phyloP scores from a whole-genome alignment of 768 basidiomycete species.

The Suillus fuscotomentosus region DNA sequence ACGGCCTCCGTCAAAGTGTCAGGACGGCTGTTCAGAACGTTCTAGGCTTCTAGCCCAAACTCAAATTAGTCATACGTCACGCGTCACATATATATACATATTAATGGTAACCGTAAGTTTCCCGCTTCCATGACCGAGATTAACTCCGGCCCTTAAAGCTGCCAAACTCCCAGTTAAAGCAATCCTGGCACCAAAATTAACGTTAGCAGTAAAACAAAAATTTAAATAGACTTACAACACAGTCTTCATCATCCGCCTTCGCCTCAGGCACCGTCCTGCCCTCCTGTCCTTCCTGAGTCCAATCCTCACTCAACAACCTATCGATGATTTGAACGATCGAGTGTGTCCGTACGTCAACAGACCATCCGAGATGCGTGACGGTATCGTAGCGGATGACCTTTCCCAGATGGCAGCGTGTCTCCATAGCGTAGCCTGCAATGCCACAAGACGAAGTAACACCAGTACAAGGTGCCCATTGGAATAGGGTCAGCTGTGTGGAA shows the following conservation, averaged over 20 bases:
- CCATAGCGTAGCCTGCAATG: conserved; percentile 83
- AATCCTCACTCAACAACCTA: conserved; percentile 50
- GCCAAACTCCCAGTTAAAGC: conserved; percentile 71
- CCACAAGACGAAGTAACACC: conserved; percentile 78
- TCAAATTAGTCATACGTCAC: neutral
- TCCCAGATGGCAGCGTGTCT: conserved; percentile 86
- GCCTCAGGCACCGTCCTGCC: conserved; percentile 43
- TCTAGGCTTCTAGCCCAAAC: neutral
- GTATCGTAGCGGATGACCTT: conserved; percentile 84
- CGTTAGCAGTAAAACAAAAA: neutral
- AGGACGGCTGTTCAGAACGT: neutral
- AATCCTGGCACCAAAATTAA: conserved; percentile 47
- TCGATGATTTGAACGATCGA: conserved; percentile 71
- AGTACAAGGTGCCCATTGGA: conserved; percentile 81
- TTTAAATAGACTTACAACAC: conserved; percentile 47
- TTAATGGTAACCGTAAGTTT: neutral
- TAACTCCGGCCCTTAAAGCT: conserved; percentile 25
- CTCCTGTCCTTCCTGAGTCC: conserved; percentile 46
- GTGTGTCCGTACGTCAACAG: conserved; percentile 71
- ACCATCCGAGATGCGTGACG: conserved; percentile 77
- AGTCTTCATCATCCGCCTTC: conserved; percentile 60
- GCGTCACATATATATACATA: too few species aligned
- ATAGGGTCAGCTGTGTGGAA: conserved; percentile 96
- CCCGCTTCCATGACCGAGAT: neutral
- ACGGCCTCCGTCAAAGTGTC: neutral